phyloP scores from a whole-genome alignment of 805 yeast genomes.

The Huiozyma sinensis region DNA sequence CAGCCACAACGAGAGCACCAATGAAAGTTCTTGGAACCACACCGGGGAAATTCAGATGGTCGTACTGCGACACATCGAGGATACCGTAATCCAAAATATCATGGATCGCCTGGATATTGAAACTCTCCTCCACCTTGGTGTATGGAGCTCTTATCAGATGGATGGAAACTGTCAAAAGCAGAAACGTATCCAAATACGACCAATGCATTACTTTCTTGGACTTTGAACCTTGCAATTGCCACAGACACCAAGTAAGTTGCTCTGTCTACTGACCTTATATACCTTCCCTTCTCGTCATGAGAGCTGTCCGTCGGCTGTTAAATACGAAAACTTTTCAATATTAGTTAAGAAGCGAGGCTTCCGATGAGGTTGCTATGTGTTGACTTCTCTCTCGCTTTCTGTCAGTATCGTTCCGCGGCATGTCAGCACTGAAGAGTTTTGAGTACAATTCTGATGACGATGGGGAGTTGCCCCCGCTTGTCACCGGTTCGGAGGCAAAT shows the following conservation, averaged over 20 bases:
- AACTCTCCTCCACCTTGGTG: conserved; percentile 92
- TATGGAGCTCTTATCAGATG: conserved; percentile 58
- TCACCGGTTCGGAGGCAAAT: conserved; percentile 22
- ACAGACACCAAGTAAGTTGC: too few species aligned
- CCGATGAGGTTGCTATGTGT: not conserved
- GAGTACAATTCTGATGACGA: conserved; percentile 24
- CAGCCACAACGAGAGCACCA: conserved; percentile 51
- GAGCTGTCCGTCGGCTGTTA: too few species aligned
- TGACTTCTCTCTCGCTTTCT: too few species aligned
- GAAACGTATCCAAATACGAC: conserved; percentile 23
- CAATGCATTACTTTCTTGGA: conserved; percentile 10
- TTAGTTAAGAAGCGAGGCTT: not conserved
- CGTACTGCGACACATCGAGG: conserved; percentile 37
- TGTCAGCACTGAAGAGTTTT: conserved; percentile 25
- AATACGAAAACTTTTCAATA: not conserved
- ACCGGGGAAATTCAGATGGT: conserved; percentile 76
- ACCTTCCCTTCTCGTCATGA: too few species aligned
- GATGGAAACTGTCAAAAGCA: conserved; percentile 37
- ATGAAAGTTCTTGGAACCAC: conserved; percentile 79
- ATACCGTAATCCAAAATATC: conserved; percentile 62
- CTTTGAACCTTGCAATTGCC: too few species aligned
- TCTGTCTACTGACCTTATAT: too few species aligned
- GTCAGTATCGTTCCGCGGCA: not conserved
- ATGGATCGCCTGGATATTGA: conserved; percentile 80
- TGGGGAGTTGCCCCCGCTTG: conserved; percentile 25